A percentile compares a stretch with the other conserved stretches of the same genome.
phyloP scores from a whole-genome alignment of 192 early-diverging fungal genomes.

The Bifiguratus adelaidae region DNA sequence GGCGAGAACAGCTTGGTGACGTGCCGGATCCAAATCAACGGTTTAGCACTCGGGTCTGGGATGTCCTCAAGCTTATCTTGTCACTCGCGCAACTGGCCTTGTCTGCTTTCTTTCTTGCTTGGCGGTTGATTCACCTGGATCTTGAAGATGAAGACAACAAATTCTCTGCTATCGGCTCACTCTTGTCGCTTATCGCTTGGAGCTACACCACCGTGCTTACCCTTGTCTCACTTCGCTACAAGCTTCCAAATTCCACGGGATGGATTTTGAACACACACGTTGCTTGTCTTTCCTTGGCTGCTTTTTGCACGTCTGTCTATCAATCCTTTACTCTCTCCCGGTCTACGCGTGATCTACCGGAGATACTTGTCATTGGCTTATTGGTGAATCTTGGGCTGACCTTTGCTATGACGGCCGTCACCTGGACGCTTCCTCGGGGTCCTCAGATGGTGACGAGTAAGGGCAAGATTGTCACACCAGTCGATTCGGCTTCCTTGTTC shows the following conservation, averaged over 20 bases:
- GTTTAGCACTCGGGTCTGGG: constrained; percentile 2
- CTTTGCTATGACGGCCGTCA: not conserved
- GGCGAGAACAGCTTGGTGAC: not conserved
- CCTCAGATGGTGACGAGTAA: constrained; percentile 9
- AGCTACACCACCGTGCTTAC: constrained; percentile 9
- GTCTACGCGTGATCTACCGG: not conserved
- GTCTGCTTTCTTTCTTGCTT: not conserved
- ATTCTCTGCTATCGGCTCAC: not conserved
- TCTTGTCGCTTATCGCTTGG: constrained; percentile 9
- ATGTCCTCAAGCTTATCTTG: constrained; percentile 4
- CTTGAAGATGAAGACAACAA: not conserved
- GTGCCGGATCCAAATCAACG: constrained; percentile 2
- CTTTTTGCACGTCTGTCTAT: constrained; percentile 4
- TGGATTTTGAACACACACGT: constrained; percentile 23
- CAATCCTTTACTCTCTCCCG: not conserved
- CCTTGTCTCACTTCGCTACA: constrained; percentile 11
- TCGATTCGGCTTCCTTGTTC: constrained; percentile 16
- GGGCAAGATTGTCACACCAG: constrained; percentile 6
- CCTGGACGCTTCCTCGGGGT: constrained; percentile 13
- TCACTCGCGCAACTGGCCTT: not conserved
- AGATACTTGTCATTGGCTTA: not conserved
- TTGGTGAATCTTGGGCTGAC: not conserved
- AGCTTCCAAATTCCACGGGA: constrained; percentile 10
- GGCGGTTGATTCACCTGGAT: not conserved
- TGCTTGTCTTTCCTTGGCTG: constrained; percentile 8